Evolutionary conservation across 371 early-diverging fungal genomes (phyloP).

Genomic region (Circinella umbellata): DNA sequence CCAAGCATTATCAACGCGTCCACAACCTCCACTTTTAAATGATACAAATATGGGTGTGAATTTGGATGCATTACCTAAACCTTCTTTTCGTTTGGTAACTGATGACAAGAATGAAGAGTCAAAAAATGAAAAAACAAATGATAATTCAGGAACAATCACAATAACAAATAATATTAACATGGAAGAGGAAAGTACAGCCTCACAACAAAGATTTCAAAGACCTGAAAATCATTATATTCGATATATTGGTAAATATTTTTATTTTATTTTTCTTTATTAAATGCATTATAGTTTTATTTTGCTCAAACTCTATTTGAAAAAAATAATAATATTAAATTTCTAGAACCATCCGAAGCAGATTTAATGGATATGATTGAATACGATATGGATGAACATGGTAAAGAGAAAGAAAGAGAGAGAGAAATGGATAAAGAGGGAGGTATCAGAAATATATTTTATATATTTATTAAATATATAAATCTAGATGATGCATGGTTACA

Average conservation of each 20-base stretch:
- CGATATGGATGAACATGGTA: slow-evolving; percentile 97
- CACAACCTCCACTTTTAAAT: slow-evolving; percentile 18
- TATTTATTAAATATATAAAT: not conserved
- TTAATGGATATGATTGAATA: slow-evolving; percentile 86
- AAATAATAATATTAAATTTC: not conserved
- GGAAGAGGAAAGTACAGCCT: not conserved
- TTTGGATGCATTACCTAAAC: slow-evolving; percentile 42
- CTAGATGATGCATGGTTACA: slow-evolving; percentile 79
- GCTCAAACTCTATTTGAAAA: no score
- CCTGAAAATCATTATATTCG: slow-evolving; percentile 66
- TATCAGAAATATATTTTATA: no score
- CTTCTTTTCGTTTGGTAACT: slow-evolving; percentile 37
- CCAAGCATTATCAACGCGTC: slow-evolving; percentile 37
- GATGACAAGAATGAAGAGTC: not conserved
- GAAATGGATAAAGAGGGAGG: not conserved
- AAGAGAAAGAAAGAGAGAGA: not conserved
- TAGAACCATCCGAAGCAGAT: slow-evolving; percentile 86
- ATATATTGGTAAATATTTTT: slow-evolving; percentile 43
- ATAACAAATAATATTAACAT: not conserved
- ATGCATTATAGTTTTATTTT: no score
- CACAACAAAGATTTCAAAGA: slow-evolving; percentile 31
- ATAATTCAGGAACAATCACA: not conserved
- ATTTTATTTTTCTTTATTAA: not conserved
- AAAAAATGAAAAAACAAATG: slow-evolving; percentile 13
- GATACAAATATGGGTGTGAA: slow-evolving; percentile 18